Evolutionary conservation across 345 rosid genomes (phyloP).

Genomic region (Physaria fendleri): DNA sequence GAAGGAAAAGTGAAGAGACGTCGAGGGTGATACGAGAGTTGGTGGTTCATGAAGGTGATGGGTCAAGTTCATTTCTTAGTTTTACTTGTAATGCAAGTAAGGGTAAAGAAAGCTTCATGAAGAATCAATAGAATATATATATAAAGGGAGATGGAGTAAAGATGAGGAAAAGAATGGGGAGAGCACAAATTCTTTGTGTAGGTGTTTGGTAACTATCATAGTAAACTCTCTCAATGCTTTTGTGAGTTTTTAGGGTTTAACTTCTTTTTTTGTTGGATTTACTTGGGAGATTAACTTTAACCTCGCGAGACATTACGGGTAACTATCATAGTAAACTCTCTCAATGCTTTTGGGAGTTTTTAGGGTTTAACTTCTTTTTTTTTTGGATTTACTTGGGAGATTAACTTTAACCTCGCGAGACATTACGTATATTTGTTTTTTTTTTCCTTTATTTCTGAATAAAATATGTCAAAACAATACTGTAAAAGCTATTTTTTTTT

Average conservation of each 20-base stretch:
- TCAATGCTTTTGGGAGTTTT: constrained; percentile 15
- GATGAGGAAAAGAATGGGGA: constrained; percentile 30
- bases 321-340: constrained; percentile 25
- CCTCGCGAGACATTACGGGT: constrained; percentile 19
- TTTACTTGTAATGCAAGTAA: constrained; percentile 64
- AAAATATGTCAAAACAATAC: background rate
- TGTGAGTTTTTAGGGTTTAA: constrained; percentile 20
- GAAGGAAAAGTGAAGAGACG: constrained; percentile 21
- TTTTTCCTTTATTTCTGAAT: background rate
- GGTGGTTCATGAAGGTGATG: constrained; percentile 52
- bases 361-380: constrained; percentile 14
- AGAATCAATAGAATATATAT: constrained; percentile 24
- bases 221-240: constrained; percentile 19
- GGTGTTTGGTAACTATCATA: constrained; percentile 28
- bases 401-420: constrained; percentile 19
- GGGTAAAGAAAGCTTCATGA: constrained; percentile 40
- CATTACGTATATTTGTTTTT: constrained; percentile 21
- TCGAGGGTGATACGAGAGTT: constrained; percentile 57
- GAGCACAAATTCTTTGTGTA: constrained; percentile 30
- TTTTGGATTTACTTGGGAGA: constrained; percentile 2
- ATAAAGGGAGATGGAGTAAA: constrained; percentile 24
- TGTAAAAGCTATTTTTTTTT: background rate
- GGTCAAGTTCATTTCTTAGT: constrained; percentile 48
- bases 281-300: constrained; percentile 12
- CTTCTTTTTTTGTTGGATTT: background rate